Conservation (phyloP, 2,329 filamentous ascomycete species). For the Penicillium sp. region DNA sequence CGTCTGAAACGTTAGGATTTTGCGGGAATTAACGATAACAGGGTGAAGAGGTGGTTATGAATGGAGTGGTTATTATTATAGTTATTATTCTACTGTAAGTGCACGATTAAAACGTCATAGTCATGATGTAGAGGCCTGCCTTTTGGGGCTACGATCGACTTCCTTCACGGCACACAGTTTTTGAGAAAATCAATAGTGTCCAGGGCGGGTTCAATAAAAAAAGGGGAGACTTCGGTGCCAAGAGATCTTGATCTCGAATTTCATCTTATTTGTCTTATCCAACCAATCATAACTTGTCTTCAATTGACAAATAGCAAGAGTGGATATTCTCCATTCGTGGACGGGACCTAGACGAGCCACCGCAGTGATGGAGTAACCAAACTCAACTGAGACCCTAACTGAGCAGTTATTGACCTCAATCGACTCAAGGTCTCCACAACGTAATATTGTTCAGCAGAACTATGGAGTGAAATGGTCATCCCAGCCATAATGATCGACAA, state of each 20-base stretch:
- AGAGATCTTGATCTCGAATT: conserved; percentile 11
- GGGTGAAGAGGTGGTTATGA: no score
- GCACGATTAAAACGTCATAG: neutral
- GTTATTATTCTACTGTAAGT: no score
- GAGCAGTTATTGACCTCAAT: no score
- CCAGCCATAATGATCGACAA: neutral
- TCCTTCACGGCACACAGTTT: neutral
- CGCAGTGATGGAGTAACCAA: neutral
- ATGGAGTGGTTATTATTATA: no score
- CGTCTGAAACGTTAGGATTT: neutral
- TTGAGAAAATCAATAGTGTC: conserved; percentile 1
- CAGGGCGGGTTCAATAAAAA: conserved; percentile 4
- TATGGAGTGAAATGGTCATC: neutral
- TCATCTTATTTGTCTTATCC: neutral
- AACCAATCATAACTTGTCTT: neutral
- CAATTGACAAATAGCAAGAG: conserved; percentile 6
- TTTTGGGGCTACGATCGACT: conserved; percentile 2
- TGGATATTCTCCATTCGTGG: neutral
- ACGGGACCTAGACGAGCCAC: neutral
- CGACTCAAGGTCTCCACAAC: neutral
- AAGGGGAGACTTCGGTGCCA: neutral
- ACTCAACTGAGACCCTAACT: neutral
- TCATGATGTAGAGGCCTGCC: neutral
- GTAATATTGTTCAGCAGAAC: neutral
- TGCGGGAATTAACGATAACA: neutral